Conservation (phyloP, 2,329 filamentous ascomycete species). For the Colletotrichum endophyticum region DNA sequence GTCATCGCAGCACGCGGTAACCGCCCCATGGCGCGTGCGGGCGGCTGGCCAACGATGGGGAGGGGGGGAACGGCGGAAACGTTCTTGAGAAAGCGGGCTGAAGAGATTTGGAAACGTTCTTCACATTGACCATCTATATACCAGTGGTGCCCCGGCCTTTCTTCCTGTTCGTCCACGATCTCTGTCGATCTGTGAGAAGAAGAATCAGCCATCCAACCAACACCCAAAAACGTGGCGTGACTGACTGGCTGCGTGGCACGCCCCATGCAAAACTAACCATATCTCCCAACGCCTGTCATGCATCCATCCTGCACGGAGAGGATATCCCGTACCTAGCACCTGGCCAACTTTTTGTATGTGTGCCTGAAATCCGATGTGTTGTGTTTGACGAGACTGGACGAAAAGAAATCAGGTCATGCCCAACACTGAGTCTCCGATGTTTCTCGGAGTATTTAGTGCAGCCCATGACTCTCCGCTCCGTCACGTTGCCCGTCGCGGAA, state of each 20-base stretch:
- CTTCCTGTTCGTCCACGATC: not conserved
- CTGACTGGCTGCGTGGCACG: not conserved
- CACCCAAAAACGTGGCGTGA: not conserved
- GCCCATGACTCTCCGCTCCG: not conserved
- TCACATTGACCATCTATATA: slow-evolving; percentile 21
- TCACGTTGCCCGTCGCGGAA: not conserved
- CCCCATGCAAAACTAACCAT: slow-evolving; percentile 17
- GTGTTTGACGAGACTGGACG: not conserved
- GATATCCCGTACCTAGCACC: slow-evolving; percentile 8
- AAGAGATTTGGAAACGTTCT: not conserved
- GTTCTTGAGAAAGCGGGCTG: not conserved
- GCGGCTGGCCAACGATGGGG: not conserved
- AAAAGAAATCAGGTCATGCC: not conserved
- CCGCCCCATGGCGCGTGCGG: not conserved
- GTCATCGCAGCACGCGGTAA: not conserved
- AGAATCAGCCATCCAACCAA: slow-evolving; percentile 8
- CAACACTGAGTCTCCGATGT: not conserved
- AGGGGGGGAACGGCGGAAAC: not conserved
- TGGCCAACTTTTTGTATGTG: not conserved
- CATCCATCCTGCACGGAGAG: slow-evolving; percentile 13
- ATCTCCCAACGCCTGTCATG: slow-evolving; percentile 21
- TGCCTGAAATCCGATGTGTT: not conserved
- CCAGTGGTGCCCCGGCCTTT: slow-evolving; percentile 5
- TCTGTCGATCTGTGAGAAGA: not conserved
- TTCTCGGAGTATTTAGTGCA: not conserved